Conservation (phyloP, 768 basidiomycete species). For the Lentinula raphanica region DNA sequence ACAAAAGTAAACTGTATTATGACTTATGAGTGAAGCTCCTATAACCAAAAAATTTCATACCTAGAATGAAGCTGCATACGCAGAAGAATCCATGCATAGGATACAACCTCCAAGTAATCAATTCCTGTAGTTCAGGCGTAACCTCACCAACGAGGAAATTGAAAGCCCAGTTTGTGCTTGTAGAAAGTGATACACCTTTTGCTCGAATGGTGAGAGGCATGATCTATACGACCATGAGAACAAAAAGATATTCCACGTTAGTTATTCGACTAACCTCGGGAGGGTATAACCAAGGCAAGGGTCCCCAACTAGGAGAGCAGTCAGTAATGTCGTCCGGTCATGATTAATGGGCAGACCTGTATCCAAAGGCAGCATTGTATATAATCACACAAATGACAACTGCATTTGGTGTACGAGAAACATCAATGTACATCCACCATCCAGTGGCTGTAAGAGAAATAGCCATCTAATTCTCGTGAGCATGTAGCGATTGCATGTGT, state of each 20-base stretch:
- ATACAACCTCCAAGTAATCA: conserved; percentile 87
- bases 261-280: conserved; percentile 53
- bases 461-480: conserved; percentile 57
- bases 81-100: conserved; percentile 96
- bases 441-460: conserved; percentile 74
- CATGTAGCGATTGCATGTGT: background rate
- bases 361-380: conserved; percentile 93
- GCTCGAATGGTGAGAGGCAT: conserved; percentile 86
- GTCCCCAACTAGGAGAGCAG: conserved; percentile 60
- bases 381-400: conserved; percentile 87
- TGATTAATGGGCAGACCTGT: conserved; percentile 41
- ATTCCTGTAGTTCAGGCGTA: conserved; percentile 83
- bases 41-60: conserved; percentile 27
- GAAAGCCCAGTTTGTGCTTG: conserved; percentile 86
- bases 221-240: conserved; percentile 45
- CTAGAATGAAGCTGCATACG: conserved; percentile 77
- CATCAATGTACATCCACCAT: conserved; percentile 91
- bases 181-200: conserved; percentile 93
- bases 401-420: conserved; percentile 76
- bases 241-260: background rate
- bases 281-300: conserved; percentile 83
- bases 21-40: conserved; percentile 8
- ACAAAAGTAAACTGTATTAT: conserved; percentile 68
- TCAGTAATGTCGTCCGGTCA: background rate
- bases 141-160: conserved; percentile 87